Base-by-base conservation (phyloP, 805 yeast species). In the Teunomyces panamensis region DNA sequence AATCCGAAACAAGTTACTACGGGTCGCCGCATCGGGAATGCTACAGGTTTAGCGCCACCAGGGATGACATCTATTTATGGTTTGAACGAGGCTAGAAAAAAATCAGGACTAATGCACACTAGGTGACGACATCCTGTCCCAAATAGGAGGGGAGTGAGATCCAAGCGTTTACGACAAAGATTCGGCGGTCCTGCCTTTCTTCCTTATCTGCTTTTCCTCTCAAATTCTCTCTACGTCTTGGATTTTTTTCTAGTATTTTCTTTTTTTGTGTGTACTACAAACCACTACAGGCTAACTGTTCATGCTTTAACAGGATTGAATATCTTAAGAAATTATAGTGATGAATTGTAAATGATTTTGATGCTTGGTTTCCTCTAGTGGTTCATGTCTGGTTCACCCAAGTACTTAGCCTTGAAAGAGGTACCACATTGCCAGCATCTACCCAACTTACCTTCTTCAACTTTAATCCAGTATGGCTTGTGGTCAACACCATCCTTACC, bases 391-490 rank as follows among this genome's bases (percentile, higher is more conserved):
- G 85, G 86, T 57, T 83, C 86, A 72, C 97, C 97, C 62, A 91
- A 79, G 75, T 84, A 85, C 74, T 90, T 87, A 62, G 91, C 74
- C 64, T 87, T 83, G 80, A 87, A 92, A 58, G 90, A 96, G 59
- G 91, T 85, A 73, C 99, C 99, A 73, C 98, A 92, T 73, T 94
- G 97, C 96, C 97, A 89, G 77, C 97, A 94, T 84, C 99, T 89
- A 58, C 87, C 87, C 52, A 86, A 86, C 72, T 88, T 77, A 43
- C 81, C 87, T 56, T 78, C 81, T 57, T 90, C 86, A 62, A 95
- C 95, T 73, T 83, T 84, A 77, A 91, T 81, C 97, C 97, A 92
- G 85, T 84, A 82, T 57, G 89, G 81, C 62, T 81, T 84, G 74
- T 91, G 98, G 57, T 94, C 85, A 49, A 90, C 95, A 64, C 96